Base-by-base conservation (phyloP, 2,329 filamentous ascomycete species). In the Teratosphaeria viscida region DNA sequence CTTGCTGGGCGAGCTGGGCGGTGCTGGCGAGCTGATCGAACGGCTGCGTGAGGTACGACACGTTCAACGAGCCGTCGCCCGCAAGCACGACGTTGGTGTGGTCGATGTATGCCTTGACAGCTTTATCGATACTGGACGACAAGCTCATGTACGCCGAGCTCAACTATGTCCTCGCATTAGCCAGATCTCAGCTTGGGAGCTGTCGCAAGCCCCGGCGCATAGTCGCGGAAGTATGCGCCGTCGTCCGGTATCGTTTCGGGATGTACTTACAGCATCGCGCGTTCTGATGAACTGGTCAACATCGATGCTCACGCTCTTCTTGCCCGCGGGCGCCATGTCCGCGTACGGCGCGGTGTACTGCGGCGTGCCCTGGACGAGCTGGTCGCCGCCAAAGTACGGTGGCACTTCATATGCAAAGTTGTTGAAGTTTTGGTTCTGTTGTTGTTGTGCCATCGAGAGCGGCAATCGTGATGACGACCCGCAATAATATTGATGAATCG, bases 51-150 rank as follows among this genome's bases (percentile, higher is more conserved):
- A 72, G 64, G 59, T 65, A 64, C 58, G 65, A 65, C 57, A 71
- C 62, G 57, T 74, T 67, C 60, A 73, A 69, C 29, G 65, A 63
- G 52, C 64, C 61, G 35, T 69, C 68, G 61, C 68, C 71, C 29
- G 86, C 86, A 29, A 96, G 82, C 55, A 95, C 84, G 7, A 90
- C 85, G 73, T 92, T 90, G 67, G 89, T 91, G 79, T 96, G 90
- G 71, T 90, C 87, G 70, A 95, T 84, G 76, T 95, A 96, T 67
- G 92, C 89, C 69, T 85, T 82, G 64, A 89, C 87, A 68, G 95
- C 86, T 61, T 86, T 86, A 70, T 88, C 86, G 71, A 96, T 85
- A 49, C 90, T 83, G 62, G 86, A 85, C 70, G 92, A 85, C 56
- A 96, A 87, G 60, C 87, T 89, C 64, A 87, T 85, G 65, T 95